Conservation (phyloP, 176 grass and related monocot genomes). For the Alloteropsis semialata region DNA sequence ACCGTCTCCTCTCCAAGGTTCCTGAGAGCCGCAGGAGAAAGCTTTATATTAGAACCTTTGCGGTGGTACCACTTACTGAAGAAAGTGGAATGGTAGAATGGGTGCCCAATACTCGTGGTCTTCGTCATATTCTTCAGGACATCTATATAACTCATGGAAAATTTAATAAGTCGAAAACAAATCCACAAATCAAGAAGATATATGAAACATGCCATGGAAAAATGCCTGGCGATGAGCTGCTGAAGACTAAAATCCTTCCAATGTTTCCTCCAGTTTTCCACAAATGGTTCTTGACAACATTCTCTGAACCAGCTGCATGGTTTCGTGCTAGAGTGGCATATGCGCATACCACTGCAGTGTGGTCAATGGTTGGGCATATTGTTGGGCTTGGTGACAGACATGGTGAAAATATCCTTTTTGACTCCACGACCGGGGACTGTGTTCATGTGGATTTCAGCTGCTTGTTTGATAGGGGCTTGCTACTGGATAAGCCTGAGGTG, state of each 20-base stretch:
- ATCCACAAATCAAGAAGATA: constrained; percentile 79
- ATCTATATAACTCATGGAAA: constrained; percentile 86
- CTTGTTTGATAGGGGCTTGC: constrained; percentile 89
- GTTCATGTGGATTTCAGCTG: constrained; percentile 97
- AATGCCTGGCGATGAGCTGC: constrained; percentile 78
- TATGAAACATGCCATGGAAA: constrained; percentile 70
- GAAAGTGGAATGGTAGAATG: constrained; percentile 95
- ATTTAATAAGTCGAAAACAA: constrained; percentile 72
- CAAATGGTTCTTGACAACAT: constrained; percentile 92
- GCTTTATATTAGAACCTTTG: constrained; percentile 95
- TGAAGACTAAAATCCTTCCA: constrained; percentile 77
- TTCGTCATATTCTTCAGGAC: constrained; percentile 94
- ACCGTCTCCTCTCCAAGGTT: constrained; percentile 87
- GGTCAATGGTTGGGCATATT: constrained; percentile 99
- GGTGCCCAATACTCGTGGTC: constrained; percentile 86
- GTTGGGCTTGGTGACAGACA: constrained; percentile 93
- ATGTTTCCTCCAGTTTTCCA: constrained; percentile 94
- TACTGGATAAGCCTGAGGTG: constrained; percentile 82
- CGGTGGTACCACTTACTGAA: constrained; percentile 92
- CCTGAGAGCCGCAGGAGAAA: constrained; percentile 90
- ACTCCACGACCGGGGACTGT: constrained; percentile 81
- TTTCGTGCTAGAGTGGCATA: constrained; percentile 90
- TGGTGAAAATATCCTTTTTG: constrained; percentile 92
- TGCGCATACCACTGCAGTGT: constrained; percentile 80
- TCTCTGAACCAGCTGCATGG: constrained; percentile 98